Percentiles rank a stretch among this genome's conserved stretches.
Conservation (phyloP, 177 flowering plant genomes). For the Vitis hybrid region DNA sequence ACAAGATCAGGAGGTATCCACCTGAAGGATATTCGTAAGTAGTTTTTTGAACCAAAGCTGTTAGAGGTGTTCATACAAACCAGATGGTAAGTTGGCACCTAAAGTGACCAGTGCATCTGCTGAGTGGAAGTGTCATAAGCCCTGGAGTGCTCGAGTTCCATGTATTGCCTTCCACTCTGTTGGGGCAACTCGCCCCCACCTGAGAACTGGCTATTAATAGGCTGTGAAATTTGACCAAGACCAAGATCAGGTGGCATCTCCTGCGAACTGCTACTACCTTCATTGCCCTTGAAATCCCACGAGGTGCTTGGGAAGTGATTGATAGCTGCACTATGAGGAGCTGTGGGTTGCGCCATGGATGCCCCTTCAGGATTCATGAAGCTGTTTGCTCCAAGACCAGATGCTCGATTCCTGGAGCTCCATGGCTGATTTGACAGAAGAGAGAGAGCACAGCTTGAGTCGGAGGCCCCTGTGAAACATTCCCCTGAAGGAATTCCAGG, state of each 20-base stretch:
- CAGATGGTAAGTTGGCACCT: background rate
- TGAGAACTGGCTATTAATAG: constrained; percentile 19
- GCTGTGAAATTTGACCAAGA: constrained; percentile 35
- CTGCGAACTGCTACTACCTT: constrained; percentile 27
- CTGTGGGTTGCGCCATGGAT: constrained; percentile 34
- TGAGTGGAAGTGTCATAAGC: constrained; percentile 42
- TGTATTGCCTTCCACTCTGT: constrained; percentile 35
- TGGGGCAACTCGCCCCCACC: constrained; percentile 32
- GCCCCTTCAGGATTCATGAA: constrained; percentile 35
- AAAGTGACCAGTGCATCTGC: constrained; percentile 76
- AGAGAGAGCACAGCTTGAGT: constrained; percentile 99
- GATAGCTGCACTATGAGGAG: constrained; percentile 23
- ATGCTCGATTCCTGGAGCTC: constrained; percentile 50
- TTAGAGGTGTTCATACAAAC: background rate
- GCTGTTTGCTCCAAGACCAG: constrained; percentile 30
- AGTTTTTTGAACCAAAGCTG: background rate
- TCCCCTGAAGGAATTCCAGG: constrained; percentile 47
- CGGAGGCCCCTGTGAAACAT: constrained; percentile 50
- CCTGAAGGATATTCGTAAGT: background rate
- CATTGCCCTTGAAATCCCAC: constrained; percentile 45
- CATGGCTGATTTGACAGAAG: constrained; percentile 96
- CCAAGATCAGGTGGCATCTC: constrained; percentile 35
- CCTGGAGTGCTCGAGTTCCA: constrained; percentile 40
- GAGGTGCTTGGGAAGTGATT: constrained; percentile 24
- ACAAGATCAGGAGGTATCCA: background rate